Conservation (phyloP, 371 early-diverging fungal species). For the Batrachochytrium dendrobatidis region DNA sequence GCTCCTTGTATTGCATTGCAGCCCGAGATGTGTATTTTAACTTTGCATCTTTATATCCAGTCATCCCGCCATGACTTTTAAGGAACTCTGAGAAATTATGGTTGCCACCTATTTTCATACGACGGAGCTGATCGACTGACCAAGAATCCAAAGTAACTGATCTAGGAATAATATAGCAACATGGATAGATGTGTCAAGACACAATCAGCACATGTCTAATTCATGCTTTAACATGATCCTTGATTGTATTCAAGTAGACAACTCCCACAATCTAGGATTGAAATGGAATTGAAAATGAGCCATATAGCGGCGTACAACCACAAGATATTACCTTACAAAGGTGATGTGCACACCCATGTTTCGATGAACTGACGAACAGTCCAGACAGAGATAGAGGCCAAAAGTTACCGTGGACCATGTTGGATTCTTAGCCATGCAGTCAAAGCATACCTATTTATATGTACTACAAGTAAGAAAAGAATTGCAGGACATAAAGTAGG, state of each 20-base stretch:
- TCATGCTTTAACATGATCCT: no score
- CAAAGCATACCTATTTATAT: conserved; percentile 95
- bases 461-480: not conserved
- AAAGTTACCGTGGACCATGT: conserved; percentile 95
- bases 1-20: conserved; percentile 78
- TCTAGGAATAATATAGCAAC: conserved; percentile 35
- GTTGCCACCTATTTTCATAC: conserved; percentile 88
- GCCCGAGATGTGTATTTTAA: conserved; percentile 72
- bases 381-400: conserved; percentile 96
- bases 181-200: not conserved
- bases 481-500: not conserved
- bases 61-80: conserved; percentile 46
- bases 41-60: conserved; percentile 63
- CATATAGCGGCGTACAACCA: conserved; percentile 1
- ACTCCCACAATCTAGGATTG: not conserved
- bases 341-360: conserved; percentile 94
- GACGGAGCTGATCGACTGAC: conserved; percentile 89
- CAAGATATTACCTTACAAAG: conserved; percentile 74
- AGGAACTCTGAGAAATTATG: conserved; percentile 72
- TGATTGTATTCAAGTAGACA: conserved; percentile 8
- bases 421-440: conserved; percentile 94
- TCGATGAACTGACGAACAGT: conserved; percentile 93
- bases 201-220: no score
- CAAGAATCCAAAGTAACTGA: conserved; percentile 85
- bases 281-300: conserved; percentile 13